Evolutionary conservation across 2,329 filamentous ascomycete species (phyloP), one percentile per base, ranked within the genome.

Genomic region (Colletotrichum truncatum): DNA sequence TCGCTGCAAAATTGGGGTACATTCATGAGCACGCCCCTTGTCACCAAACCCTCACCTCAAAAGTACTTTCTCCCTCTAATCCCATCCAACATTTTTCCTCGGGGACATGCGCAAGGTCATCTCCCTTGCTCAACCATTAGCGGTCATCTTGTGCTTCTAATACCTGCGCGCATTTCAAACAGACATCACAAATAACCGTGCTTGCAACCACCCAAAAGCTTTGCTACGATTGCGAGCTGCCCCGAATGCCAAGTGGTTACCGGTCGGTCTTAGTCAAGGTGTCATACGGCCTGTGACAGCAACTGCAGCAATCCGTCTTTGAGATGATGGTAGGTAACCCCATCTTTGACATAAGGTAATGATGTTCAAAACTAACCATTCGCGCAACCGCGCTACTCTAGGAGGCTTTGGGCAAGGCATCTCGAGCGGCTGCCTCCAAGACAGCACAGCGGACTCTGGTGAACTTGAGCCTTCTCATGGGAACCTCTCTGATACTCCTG

Each of bases 371-470:
- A 34, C 55, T 59, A 26, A 59, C 32, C 9, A 39, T 23, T 7
- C 14, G n/a, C 12, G 28, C n/a, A 9, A 12, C 11, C 38, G 8
- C 43, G n/a, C 26, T 18, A n/a, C 23, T 6, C 4, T 28, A 68
- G 66, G 66, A 68, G 18, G 51, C 53, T 12, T 41, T 67, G 8
- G 38, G 48, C 21, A 64, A 53, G 34, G 71, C 75, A 7, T 78
- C 77, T 67, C 73, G 68, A 64, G 76, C 76, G 26, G 76, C 80
- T 16, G 86, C 85, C 38, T 87, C 86, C 61, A 82, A 82, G 68
- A 76, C 80, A 8, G 81, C 83, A n/a, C 82, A 84, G 71, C 80
- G 83, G 66, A 80, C 79, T 2, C 77, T 84, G 60, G 73, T 88
- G 43, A 83, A 83, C 65, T 77, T 80, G 2, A 72, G 79, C 14